Base-by-base conservation (phyloP, 371 early-diverging fungal genomes). In the Sporodiniella umbellata region DNA sequence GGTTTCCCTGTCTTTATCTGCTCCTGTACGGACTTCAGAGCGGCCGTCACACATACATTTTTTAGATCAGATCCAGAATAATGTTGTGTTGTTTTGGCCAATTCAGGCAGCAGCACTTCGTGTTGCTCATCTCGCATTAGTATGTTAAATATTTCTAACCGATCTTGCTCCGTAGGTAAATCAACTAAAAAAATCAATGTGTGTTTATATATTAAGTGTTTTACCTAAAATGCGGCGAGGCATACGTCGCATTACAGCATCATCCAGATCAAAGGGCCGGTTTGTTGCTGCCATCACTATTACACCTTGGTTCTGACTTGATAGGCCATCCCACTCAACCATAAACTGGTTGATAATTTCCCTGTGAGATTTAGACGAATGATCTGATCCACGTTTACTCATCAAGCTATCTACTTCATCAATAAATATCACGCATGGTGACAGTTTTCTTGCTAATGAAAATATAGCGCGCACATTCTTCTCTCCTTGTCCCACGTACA, bases 281-380 rank as follows among this genome's bases (percentile, higher is more conserved):
- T 98, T 98, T 2, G 99, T 97, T 0, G 98, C 98, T 28, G 96
- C 96, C 35, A 92, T 88, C 47, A 95, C 75, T 45, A 96, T 87
- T 19, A 90, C 84, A 22, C 73, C 75, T 47, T 81, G 81, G 45
- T 87, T 87, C 15, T 84, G 85, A 0, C 95, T 87, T 0, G 89
- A 84, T 47, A 98, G 71, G 4, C 99, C 99, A 68, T 98, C 99
- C 99, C 99, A 98, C 57, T 95, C 75, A 59, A 82, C 90, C 96
- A 98, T 96, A 60, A 97, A 96, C 77, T 97, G 97, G 6, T 98
- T 95, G 80, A 97, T 98, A 96, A 98, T 97, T 85, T 94, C 95
- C 99, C 99, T 14, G 95, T 89, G 65, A 43, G 85, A 81, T 22
- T 92, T 94, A 17, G 93, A 93, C 72, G 97, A 98, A 62, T 97